Percentiles rank a stretch among this genome's conserved stretches.
Conservation (phyloP, 768 basidiomycete species). For the Flagelloscypha sp. region DNA sequence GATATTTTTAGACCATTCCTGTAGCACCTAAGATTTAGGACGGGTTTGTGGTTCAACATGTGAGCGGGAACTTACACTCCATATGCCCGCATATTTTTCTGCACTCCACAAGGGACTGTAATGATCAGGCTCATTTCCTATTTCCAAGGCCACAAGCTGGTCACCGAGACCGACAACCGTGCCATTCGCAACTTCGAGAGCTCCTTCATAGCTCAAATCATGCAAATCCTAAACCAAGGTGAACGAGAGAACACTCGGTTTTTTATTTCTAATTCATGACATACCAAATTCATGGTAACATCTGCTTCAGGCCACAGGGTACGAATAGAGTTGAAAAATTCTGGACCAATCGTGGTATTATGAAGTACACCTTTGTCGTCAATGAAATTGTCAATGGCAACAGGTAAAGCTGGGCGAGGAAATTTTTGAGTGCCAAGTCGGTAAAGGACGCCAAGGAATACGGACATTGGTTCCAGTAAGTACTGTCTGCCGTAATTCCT, state of each 20-base stretch:
- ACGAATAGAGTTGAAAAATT: conserved; percentile 38
- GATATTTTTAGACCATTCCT: conserved; percentile 46
- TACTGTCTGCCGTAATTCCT: conserved; percentile 48
- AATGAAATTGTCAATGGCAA: conserved; percentile 29
- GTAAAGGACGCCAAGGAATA: conserved; percentile 28
- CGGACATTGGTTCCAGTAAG: conserved; percentile 36
- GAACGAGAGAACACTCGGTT: too few species aligned
- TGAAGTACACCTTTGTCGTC: conserved; percentile 32
- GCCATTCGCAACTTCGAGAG: conserved; percentile 35
- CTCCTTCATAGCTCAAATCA: conserved; percentile 33
- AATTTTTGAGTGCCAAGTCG: too few species aligned
- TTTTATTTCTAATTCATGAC: conserved; percentile 2
- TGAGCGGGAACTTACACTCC: conserved; percentile 27
- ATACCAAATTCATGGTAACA: conserved; percentile 37
- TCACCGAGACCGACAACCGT: conserved; percentile 28
- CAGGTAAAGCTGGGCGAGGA: too few species aligned
- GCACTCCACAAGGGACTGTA: conserved; percentile 33
- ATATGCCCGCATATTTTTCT: conserved; percentile 33
- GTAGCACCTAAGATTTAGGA: neutral
- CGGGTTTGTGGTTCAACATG: too few species aligned
- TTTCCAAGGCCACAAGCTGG: conserved; percentile 37
- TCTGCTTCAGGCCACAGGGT: conserved; percentile 36
- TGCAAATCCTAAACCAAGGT: conserved; percentile 30
- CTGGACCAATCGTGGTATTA: conserved; percentile 44
- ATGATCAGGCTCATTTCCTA: conserved; percentile 51